Percentiles rank a stretch among this genome's conserved stretches.
Conservation (phyloP, 129 eudicot genomes). For the Pseudognaphalium luteoalbum region DNA sequence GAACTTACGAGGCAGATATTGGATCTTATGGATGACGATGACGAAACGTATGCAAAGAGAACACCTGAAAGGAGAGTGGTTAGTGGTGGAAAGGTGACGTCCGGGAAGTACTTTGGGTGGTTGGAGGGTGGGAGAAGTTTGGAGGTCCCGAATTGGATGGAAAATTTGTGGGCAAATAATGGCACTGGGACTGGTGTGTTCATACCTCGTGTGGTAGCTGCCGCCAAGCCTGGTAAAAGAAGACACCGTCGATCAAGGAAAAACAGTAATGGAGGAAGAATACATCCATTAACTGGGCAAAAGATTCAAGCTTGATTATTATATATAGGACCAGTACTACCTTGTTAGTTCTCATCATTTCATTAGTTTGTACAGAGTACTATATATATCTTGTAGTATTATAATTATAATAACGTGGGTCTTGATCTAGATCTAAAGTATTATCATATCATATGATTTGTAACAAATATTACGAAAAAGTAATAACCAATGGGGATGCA, state of each 20-base stretch:
- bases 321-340: neutral
- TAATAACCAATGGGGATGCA: neutral
- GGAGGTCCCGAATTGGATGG: conserved; percentile 54
- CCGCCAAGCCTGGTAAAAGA: conserved; percentile 39
- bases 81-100: neutral
- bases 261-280: conserved; percentile 13
- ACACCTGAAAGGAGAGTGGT: neutral
- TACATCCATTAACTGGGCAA: conserved; percentile 20
- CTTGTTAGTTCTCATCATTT: neutral
- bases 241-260: conserved; percentile 30
- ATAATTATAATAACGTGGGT: neutral
- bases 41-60: neutral
- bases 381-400: neutral
- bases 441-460: neutral
- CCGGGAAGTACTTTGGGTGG: conserved; percentile 37
- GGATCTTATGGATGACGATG: conserved; percentile 55
- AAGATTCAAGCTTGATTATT: conserved; percentile 29
- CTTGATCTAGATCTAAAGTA: conserved; percentile 11
- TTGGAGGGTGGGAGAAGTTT: conserved; percentile 33
- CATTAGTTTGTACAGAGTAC: conserved; percentile 1
- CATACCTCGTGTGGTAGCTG: conserved; percentile 50
- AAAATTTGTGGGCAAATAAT: conserved; percentile 56
- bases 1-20: conserved; percentile 61
- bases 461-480: neutral
- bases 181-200: conserved; percentile 73